Conservation (phyloP, 371 early-diverging fungal species). For the Chytridiales sp. region DNA sequence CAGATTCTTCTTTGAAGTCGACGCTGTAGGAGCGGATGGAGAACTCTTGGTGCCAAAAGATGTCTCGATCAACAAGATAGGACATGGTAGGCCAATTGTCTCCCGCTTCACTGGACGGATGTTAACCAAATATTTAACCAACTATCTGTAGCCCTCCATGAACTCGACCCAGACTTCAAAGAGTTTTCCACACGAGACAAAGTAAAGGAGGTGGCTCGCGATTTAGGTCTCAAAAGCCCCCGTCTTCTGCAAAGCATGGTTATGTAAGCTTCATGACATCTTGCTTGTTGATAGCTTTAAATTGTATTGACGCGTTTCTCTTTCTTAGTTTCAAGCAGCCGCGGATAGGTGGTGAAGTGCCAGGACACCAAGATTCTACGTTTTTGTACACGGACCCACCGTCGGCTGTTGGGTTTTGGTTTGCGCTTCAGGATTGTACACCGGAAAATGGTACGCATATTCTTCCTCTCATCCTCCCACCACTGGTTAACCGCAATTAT, state of each 20-base stretch:
- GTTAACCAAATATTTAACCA: neutral
- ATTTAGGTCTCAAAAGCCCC: constrained; percentile 71
- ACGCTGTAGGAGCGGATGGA: constrained; percentile 66
- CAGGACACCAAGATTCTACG: constrained; percentile 73
- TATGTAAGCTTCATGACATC: constrained; percentile 50
- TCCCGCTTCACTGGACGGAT: neutral
- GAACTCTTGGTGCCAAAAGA: constrained; percentile 53
- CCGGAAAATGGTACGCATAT: constrained; percentile 77
- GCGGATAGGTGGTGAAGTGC: constrained; percentile 69
- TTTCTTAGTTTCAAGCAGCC: constrained; percentile 57
- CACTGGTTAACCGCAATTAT: too few species aligned
- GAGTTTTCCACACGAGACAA: constrained; percentile 58
- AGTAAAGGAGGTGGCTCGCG: constrained; percentile 57
- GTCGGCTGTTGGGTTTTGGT: constrained; percentile 89
- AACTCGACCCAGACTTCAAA: constrained; percentile 69
- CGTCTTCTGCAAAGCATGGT: constrained; percentile 87
- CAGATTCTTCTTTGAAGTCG: constrained; percentile 86
- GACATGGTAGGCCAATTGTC: constrained; percentile 68
- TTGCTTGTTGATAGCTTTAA: neutral
- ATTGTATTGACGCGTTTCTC: neutral
- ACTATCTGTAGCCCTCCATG: constrained; percentile 63
- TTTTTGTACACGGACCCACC: constrained; percentile 87
- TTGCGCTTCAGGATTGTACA: constrained; percentile 92
- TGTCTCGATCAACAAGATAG: constrained; percentile 88
- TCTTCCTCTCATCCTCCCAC: too few species aligned